Conservation (phyloP, 2,329 filamentous ascomycete genomes). For the Verticillium isaacii region DNA sequence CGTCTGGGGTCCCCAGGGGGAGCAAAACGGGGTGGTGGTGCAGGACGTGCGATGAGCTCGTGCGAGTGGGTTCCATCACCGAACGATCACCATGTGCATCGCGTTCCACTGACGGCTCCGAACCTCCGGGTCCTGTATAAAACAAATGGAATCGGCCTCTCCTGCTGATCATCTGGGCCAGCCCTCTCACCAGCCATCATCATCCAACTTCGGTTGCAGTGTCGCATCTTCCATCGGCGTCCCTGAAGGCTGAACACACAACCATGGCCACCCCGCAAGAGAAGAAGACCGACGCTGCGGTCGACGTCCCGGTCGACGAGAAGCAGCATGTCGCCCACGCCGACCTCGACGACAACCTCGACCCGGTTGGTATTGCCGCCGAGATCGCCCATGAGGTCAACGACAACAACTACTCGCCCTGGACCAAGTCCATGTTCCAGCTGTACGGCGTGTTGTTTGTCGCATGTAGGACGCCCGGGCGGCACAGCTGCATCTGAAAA, state of each 20-base stretch:
- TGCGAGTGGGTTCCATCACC: background rate
- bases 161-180: background rate
- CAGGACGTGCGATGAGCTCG: background rate
- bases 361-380: constrained; percentile 3
- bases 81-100: background rate
- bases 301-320: background rate
- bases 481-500: background rate
- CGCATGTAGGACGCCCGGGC: background rate
- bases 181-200: background rate
- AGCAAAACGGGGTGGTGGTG: background rate
- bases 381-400: constrained; percentile 12
- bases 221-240: background rate
- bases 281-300: background rate
- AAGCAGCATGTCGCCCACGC: background rate
- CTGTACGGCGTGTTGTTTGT: constrained; percentile 13
- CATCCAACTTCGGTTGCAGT: background rate
- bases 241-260: background rate
- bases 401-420: constrained; percentile 11
- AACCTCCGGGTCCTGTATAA: background rate
- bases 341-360: background rate
- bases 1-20: background rate
- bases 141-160: background rate
- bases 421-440: constrained; percentile 13
- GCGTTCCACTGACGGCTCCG: background rate
- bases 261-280: background rate